A percentile compares a stretch with the other conserved stretches of the same genome.
These are phyloP conservation scores for Prunus davidiana DNA, from an alignment of 306 rosid species.

Conservation along the genomic window DNA sequence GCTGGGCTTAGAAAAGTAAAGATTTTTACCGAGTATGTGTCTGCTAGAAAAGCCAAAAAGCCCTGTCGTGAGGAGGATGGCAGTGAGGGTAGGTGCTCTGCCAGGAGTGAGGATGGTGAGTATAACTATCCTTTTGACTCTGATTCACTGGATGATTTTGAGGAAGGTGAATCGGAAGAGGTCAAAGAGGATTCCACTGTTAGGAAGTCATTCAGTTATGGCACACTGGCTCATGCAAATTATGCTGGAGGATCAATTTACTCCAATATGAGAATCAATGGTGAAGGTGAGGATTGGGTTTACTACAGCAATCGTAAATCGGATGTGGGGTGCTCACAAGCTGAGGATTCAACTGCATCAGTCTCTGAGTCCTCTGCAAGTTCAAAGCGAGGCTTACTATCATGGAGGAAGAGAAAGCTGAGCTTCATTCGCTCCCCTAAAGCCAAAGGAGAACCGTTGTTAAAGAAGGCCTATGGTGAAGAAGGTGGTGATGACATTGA, in stretches of 20 bases:
- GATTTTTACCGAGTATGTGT: slow-evolving; percentile 75
- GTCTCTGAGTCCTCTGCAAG: slow-evolving; percentile 57
- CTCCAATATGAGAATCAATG: slow-evolving; percentile 49
- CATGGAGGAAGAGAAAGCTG: slow-evolving; percentile 99
- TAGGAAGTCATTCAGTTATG: slow-evolving; percentile 97
- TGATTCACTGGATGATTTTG: slow-evolving; percentile 86
- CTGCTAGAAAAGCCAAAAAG: slow-evolving; percentile 68
- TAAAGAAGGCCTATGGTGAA: slow-evolving; percentile 93
- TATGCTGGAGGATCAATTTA: slow-evolving; percentile 78
- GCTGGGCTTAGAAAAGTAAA: slow-evolving; percentile 95
- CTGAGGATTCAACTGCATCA: slow-evolving; percentile 57
- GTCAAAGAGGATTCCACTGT: slow-evolving; percentile 68
- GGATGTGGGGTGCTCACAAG: slow-evolving; percentile 50
- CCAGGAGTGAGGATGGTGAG: slow-evolving; percentile 91
- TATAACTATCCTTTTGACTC: slow-evolving; percentile 87
- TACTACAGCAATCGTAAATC: slow-evolving; percentile 83
- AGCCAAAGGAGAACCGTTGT: slow-evolving; percentile 90
- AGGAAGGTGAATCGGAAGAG: slow-evolving; percentile 86
- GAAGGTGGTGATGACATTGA: slow-evolving; percentile 99
- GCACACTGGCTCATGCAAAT: slow-evolving; percentile 82
- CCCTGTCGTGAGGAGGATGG: slow-evolving; percentile 74
- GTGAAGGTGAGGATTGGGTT: slow-evolving; percentile 79
- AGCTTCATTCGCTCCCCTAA: slow-evolving; percentile 92
- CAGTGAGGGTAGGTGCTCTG: slow-evolving; percentile 81
- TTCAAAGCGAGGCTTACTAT: slow-evolving; percentile 80